Percentiles rank a stretch among this genome's conserved stretches.
Conservation (phyloP, 768 basidiomycete species). For the Boletus barrowsii region DNA sequence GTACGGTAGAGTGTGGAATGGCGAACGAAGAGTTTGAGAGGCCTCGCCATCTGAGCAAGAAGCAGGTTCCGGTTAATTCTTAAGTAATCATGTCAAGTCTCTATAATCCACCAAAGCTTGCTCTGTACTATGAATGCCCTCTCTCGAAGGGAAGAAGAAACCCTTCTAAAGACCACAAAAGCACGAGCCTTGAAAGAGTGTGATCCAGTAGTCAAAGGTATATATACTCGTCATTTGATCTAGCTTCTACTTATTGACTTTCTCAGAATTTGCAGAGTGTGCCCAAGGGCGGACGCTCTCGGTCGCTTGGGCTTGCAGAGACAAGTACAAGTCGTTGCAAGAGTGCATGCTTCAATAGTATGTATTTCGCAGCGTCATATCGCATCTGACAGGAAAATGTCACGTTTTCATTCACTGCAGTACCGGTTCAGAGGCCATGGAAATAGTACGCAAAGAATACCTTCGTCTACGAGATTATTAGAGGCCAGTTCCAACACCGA, state of each 20-base stretch:
- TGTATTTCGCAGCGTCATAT: conserved; percentile 26
- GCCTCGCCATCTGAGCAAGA: conserved; percentile 10
- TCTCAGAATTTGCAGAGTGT: conserved; percentile 80
- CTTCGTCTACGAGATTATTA: conserved; percentile 54
- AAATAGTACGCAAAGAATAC: conserved; percentile 67
- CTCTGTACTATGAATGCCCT: conserved; percentile 61
- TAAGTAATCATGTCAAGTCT: conserved; percentile 5
- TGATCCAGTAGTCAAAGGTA: conserved; percentile 69
- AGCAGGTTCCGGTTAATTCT: not conserved
- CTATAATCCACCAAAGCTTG: not conserved
- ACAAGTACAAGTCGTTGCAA: conserved; percentile 65
- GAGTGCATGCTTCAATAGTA: conserved; percentile 80
- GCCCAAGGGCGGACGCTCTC: conserved; percentile 77
- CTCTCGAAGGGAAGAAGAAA: conserved; percentile 86
- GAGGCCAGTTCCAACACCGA: not conserved
- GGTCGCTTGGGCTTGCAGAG: conserved; percentile 80
- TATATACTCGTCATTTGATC: not conserved
- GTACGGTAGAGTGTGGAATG: not conserved
- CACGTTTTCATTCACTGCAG: conserved; percentile 33
- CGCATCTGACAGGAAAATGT: not conserved
- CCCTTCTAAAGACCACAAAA: conserved; percentile 78
- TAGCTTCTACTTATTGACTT: not conserved
- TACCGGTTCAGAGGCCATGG: conserved; percentile 74
- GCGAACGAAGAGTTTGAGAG: conserved; percentile 14
- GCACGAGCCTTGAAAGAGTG: conserved; percentile 77